phyloP scores from a whole-genome alignment of 371 early-diverging fungal species.

The Lichtheimia corymbifera region DNA sequence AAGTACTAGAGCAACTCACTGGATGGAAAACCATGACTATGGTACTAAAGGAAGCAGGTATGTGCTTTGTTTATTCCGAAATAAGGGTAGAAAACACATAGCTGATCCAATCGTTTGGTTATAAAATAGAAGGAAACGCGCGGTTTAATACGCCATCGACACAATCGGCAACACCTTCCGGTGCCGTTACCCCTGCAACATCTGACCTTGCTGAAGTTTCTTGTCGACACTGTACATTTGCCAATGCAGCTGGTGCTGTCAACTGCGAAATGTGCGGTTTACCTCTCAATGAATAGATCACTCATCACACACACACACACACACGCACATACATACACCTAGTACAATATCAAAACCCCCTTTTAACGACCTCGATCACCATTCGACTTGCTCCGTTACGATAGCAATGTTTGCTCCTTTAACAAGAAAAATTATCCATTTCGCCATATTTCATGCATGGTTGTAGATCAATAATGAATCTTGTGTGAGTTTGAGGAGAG shows the following conservation, averaged over 20 bases:
- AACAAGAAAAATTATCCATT: too few relatives aligned
- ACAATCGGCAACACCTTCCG: slow-evolving; percentile 24
- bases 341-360: too few relatives aligned
- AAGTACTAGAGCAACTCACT: slow-evolving; percentile 43
- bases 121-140: slow-evolving; percentile 14
- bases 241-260: slow-evolving; percentile 65
- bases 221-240: slow-evolving; percentile 94
- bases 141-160: slow-evolving; percentile 20
- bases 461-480: too few relatives aligned
- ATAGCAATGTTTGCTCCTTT: too few relatives aligned
- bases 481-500: too few relatives aligned
- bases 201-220: slow-evolving; percentile 58
- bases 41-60: slow-evolving; percentile 64
- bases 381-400: too few relatives aligned
- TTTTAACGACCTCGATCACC: too few relatives aligned
- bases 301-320: not conserved
- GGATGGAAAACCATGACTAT: slow-evolving; percentile 84
- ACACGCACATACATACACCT: too few relatives aligned
- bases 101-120: not conserved
- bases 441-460: too few relatives aligned
- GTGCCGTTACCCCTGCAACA: slow-evolving; percentile 26
- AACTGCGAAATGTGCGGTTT: slow-evolving; percentile 96
- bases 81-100: too few relatives aligned
- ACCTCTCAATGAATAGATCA: slow-evolving; percentile 53
- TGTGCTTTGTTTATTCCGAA: not conserved